Percentiles rank a stretch among this genome's conserved stretches.
Conservation (phyloP, 225 moss, liverwort and hornwort species). For the Marchantia polymorpha region DNA sequence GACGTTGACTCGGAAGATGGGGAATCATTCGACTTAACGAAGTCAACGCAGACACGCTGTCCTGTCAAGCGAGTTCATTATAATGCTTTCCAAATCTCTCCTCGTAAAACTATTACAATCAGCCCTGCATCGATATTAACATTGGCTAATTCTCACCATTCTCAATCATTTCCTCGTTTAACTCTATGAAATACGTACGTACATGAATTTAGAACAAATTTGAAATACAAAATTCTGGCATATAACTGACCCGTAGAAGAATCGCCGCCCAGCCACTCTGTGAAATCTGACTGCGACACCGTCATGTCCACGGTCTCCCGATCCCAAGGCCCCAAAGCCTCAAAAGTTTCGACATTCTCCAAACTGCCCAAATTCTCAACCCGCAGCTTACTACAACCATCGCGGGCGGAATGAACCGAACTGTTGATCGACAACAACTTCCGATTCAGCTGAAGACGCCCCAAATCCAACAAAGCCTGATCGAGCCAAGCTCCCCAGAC, state of each 20-base stretch:
- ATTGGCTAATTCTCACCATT: no score
- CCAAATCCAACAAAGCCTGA: slow-evolving; percentile 29
- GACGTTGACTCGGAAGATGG: not conserved
- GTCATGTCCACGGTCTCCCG: slow-evolving; percentile 45
- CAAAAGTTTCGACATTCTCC: slow-evolving; percentile 21
- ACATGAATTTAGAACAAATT: not conserved
- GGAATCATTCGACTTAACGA: not conserved
- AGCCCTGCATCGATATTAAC: not conserved
- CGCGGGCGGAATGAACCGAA: slow-evolving; percentile 12
- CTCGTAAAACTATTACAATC: no score
- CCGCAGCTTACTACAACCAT: not conserved
- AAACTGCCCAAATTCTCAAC: not conserved
- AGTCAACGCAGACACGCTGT: slow-evolving; percentile 27
- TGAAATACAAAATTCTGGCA: not conserved
- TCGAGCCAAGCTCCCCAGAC: slow-evolving; percentile 40
- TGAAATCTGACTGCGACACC: slow-evolving; percentile 32
- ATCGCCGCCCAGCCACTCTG: slow-evolving; percentile 31
- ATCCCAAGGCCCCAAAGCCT: slow-evolving; percentile 41
- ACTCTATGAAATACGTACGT: no score
- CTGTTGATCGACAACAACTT: slow-evolving; percentile 32
- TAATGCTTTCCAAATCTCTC: not conserved
- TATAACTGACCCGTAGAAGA: slow-evolving; percentile 32
- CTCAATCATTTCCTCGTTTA: not conserved
- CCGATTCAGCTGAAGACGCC: slow-evolving; percentile 38
- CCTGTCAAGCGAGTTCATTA: slow-evolving; percentile 31